A percentile compares a stretch with the other conserved stretches of the same genome.
phyloP scores from a whole-genome alignment of 768 basidiomycete species.

The Gymnopilus dilepis region DNA sequence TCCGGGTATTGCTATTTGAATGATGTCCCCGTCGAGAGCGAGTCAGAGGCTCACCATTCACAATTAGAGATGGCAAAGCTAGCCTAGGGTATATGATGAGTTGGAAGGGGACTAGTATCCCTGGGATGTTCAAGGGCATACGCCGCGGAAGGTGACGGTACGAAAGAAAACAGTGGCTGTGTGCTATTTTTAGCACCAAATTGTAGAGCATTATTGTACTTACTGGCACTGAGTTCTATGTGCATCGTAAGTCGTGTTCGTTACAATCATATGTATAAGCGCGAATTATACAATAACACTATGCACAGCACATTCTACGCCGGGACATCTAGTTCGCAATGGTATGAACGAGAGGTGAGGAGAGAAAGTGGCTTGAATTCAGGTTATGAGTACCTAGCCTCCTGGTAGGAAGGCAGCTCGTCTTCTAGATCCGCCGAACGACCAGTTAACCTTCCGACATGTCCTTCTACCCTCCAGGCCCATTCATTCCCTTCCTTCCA shows the following conservation, averaged over 20 bases:
- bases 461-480: slow-evolving; percentile 67
- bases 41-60: slow-evolving; percentile 58
- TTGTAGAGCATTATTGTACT: too few relatives aligned
- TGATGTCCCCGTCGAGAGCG: neutral
- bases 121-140: slow-evolving; percentile 81
- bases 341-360: neutral
- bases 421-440: slow-evolving; percentile 41
- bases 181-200: too few relatives aligned
- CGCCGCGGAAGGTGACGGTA: neutral
- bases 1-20: slow-evolving; percentile 17
- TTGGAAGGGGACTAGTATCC: slow-evolving; percentile 73
- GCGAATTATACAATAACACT: too few relatives aligned
- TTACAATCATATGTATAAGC: too few relatives aligned
- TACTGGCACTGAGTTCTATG: too few relatives aligned
- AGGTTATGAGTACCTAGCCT: neutral
- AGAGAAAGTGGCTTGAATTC: too few relatives aligned
- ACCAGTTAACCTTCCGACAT: slow-evolving; percentile 55
- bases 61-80: slow-evolving; percentile 63
- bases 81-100: slow-evolving; percentile 69
- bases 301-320: too few relatives aligned
- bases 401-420: slow-evolving; percentile 50
- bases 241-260: too few relatives aligned
- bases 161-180: too few relatives aligned
- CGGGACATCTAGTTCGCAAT: neutral
- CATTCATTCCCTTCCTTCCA: slow-evolving; percentile 72